phyloP scores from a whole-genome alignment of 2,329 filamentous ascomycete genomes.

The Penicillium hordei region DNA sequence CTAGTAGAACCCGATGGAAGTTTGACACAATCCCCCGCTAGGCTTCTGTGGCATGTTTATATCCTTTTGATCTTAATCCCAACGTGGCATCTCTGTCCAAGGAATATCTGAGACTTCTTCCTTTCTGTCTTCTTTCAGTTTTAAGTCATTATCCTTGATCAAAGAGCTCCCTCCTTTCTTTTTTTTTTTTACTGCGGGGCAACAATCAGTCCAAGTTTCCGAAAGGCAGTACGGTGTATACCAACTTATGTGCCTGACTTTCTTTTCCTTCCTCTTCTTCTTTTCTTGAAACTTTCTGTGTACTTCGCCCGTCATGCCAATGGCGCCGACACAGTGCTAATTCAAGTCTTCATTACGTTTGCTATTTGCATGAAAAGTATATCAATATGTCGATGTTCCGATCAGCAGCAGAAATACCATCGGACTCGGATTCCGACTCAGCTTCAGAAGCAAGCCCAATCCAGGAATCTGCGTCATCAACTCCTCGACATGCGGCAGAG shows the following conservation, averaged over 20 bases:
- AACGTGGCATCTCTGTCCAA: conserved; percentile 10
- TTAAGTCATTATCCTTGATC: background rate
- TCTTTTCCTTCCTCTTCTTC: background rate
- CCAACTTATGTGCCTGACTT: background rate
- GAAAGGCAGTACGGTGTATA: background rate
- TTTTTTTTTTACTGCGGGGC: conserved; percentile 8
- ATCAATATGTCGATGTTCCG: conserved; percentile 44
- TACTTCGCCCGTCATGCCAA: background rate
- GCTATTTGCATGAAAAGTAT: background rate
- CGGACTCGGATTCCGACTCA: conserved; percentile 34
- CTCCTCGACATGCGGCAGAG: background rate
- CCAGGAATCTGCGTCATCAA: conserved; percentile 9
- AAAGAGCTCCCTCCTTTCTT: background rate
- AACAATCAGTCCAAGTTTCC: background rate
- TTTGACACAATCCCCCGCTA: conserved; percentile 16
- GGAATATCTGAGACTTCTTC: background rate
- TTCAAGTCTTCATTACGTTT: background rate
- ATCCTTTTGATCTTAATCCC: conserved; percentile 9
- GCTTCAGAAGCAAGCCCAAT: conserved; percentile 28
- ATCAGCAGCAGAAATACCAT: conserved; percentile 40
- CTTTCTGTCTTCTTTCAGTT: background rate
- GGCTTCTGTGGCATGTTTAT: conserved; percentile 20
- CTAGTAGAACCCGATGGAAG: conserved; percentile 40
- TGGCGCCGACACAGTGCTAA: background rate
- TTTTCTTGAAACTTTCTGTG: background rate